Evolutionary conservation across 2,329 filamentous ascomycete species (phyloP).

Genomic region (Colletotrichum limetticola): DNA sequence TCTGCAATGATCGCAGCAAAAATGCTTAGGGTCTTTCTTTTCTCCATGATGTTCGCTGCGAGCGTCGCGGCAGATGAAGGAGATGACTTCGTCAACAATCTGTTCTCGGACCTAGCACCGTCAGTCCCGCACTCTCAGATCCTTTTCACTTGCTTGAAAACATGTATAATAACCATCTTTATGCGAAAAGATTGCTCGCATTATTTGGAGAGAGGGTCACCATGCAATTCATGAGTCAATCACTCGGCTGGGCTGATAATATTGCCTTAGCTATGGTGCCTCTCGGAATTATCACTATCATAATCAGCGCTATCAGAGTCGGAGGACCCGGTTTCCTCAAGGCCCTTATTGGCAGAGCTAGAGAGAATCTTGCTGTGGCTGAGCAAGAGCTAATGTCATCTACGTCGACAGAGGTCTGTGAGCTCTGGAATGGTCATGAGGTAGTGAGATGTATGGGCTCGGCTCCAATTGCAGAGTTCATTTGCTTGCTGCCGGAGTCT

Average conservation of each 20-base stretch:
- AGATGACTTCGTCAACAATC: not conserved
- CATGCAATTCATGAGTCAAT: constrained; percentile 51
- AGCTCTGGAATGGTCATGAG: constrained; percentile 44
- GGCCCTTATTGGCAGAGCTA: constrained; percentile 51
- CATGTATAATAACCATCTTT: too few species aligned
- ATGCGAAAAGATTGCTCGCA: constrained; percentile 39
- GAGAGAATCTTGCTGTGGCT: constrained; percentile 44
- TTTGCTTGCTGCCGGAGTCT: not conserved
- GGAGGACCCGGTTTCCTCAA: constrained; percentile 44
- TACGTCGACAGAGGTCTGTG: constrained; percentile 51
- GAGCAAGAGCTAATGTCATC: constrained; percentile 55
- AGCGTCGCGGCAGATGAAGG: not conserved
- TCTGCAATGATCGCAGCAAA: too few species aligned
- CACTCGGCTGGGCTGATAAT: constrained; percentile 42
- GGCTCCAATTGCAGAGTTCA: not conserved
- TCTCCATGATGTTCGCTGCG: too few species aligned
- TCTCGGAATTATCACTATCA: constrained; percentile 51
- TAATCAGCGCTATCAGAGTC: constrained; percentile 46
- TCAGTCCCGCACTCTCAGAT: not conserved
- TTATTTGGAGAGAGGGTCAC: constrained; percentile 52
- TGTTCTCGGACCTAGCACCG: not conserved
- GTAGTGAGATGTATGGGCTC: not conserved
- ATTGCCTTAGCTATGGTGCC: constrained; percentile 49
- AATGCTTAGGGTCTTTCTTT: fast-evolving
- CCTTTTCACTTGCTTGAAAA: too few species aligned